These are phyloP conservation scores for Clathrospora elynae DNA, from an alignment of 2,329 filamentous ascomycete genomes.

Conservation along the genomic window DNA sequence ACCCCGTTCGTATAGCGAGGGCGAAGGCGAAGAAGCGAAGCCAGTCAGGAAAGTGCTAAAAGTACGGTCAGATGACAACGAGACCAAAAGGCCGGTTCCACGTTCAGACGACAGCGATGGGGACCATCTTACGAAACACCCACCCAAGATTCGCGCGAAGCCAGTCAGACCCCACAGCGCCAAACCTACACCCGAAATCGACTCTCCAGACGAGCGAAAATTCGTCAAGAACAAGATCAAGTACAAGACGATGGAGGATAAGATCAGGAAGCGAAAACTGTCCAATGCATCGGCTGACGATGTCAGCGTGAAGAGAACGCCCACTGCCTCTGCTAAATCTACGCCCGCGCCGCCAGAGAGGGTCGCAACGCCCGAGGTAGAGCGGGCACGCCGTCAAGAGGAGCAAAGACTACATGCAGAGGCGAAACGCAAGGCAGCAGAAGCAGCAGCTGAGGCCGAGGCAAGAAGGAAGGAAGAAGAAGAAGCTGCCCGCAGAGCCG, in stretches of 20 bases:
- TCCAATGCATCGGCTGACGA: slow-evolving; percentile 43
- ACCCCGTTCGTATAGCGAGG: slow-evolving; percentile 43
- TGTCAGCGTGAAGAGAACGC: slow-evolving; percentile 39
- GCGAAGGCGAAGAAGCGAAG: slow-evolving; percentile 43
- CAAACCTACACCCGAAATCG: slow-evolving; percentile 42
- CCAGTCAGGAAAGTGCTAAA: slow-evolving; percentile 42
- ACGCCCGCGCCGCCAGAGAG: slow-evolving; percentile 45
- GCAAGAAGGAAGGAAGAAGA: slow-evolving; percentile 35
- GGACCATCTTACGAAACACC: slow-evolving; percentile 30
- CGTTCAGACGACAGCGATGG: slow-evolving; percentile 41
- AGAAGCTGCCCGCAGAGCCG: slow-evolving; percentile 36
- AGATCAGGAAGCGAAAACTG: slow-evolving; percentile 38
- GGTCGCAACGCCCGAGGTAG: slow-evolving; percentile 39
- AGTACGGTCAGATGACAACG: slow-evolving; percentile 39
- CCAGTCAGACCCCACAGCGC: slow-evolving; percentile 30
- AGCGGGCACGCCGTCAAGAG: slow-evolving; percentile 44
- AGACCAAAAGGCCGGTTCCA: slow-evolving; percentile 31
- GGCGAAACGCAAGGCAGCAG: slow-evolving; percentile 30
- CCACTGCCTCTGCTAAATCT: slow-evolving; percentile 42
- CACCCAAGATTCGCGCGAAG: slow-evolving; percentile 36
- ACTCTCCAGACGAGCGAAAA: slow-evolving; percentile 45
- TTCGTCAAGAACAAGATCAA: slow-evolving; percentile 40
- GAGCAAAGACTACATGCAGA: slow-evolving; percentile 40
- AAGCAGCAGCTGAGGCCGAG: slow-evolving; percentile 32
- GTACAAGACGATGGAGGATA: slow-evolving; percentile 41